Conservation (phyloP, 2,329 filamentous ascomycete genomes). For the Sarocladium kiliense region DNA sequence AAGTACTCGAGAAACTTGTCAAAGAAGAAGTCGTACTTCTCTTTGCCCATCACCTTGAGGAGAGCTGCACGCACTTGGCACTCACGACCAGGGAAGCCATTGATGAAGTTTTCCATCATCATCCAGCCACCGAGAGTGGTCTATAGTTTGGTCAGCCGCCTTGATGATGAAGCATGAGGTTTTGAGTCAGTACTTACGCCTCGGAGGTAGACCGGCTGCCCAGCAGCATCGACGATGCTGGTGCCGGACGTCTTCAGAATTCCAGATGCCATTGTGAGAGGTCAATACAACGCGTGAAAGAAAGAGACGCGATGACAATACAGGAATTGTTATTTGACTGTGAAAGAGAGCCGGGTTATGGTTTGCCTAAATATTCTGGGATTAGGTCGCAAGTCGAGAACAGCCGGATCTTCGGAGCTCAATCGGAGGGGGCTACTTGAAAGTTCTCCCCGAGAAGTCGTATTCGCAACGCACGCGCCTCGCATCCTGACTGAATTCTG, state of each 20-base stretch:
- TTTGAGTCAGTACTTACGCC: constrained; percentile 18
- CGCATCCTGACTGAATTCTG: too few species aligned
- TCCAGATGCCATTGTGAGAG: constrained; percentile 9
- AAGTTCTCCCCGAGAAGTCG: not conserved
- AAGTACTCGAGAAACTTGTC: constrained; percentile 52
- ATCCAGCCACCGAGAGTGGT: constrained; percentile 24
- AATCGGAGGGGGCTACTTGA: not conserved
- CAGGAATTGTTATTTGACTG: too few species aligned
- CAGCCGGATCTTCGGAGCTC: not conserved
- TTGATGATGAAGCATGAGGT: too few species aligned
- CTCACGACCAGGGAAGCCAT: constrained; percentile 55
- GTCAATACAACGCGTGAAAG: too few species aligned
- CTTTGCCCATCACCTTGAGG: constrained; percentile 44
- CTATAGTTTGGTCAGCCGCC: too few species aligned
- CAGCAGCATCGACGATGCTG: constrained; percentile 37
- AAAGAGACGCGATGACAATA: too few species aligned
- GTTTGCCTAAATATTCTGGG: constrained; percentile 1
- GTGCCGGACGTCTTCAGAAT: constrained; percentile 20
- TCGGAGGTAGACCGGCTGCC: constrained; percentile 38
- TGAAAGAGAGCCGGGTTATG: not conserved
- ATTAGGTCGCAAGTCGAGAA: too few species aligned
- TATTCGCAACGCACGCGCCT: too few species aligned
- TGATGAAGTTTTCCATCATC: constrained; percentile 57
- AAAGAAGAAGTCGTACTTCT: constrained; percentile 57
- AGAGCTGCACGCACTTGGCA: constrained; percentile 49